phyloP scores from a whole-genome alignment of 768 basidiomycete species.

The Russula ochroleuca region DNA sequence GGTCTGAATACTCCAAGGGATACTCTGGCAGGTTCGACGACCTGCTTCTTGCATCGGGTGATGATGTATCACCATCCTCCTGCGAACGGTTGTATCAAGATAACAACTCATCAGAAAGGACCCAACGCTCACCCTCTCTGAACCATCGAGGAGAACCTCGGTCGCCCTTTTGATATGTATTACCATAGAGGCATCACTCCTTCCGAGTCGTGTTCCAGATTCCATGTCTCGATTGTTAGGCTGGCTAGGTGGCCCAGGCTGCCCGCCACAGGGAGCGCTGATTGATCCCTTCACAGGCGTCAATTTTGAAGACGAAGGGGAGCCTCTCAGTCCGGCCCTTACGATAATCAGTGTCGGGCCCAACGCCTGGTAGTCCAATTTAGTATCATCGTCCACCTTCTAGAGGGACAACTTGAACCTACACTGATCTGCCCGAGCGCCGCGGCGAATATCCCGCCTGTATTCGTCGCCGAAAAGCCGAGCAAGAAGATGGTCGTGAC shows the following conservation, averaged over 20 bases:
- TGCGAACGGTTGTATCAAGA: not conserved
- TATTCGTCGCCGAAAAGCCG: conserved; percentile 13
- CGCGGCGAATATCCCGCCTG: conserved; percentile 2
- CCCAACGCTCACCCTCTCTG: not conserved
- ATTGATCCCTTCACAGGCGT: conserved; percentile 9
- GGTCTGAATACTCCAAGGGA: not conserved
- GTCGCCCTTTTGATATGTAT: conserved; percentile 12
- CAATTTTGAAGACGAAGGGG: not conserved
- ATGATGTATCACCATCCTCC: not conserved
- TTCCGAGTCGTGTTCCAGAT: not conserved
- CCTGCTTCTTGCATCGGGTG: not conserved
- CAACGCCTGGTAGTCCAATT: not conserved
- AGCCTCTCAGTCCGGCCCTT: conserved; percentile 2
- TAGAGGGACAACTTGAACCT: no score
- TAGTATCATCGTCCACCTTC: not conserved
- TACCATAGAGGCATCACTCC: not conserved
- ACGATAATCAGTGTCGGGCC: conserved; percentile 18
- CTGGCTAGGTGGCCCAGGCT: not conserved
- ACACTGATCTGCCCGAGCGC: conserved; percentile 18
- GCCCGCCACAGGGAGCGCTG: not conserved
- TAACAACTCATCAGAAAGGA: not conserved
- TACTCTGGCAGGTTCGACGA: not conserved
- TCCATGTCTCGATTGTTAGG: not conserved
- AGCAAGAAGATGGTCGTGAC: conserved; percentile 9
- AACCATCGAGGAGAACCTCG: conserved; percentile 2